These are phyloP conservation scores for Staphylotrichum longicolle DNA, from an alignment of 495 filamentous ascomycete genomes.

Conservation along the genomic window DNA sequence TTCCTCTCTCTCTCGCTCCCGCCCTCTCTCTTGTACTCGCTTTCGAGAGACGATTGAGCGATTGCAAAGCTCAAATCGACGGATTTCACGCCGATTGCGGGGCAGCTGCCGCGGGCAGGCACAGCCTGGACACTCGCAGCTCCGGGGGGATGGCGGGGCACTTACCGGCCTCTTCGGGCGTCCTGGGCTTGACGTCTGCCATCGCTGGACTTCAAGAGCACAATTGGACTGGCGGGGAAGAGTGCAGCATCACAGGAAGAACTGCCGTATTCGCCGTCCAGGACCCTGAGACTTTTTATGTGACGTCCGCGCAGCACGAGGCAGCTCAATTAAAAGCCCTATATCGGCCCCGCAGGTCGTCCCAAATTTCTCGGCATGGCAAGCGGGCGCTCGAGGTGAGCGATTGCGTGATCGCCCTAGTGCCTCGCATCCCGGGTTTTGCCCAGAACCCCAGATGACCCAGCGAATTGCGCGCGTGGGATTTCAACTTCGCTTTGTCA, in stretches of 20 bases:
- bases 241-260: constrained; percentile 12
- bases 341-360: constrained; percentile 32
- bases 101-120: neutral
- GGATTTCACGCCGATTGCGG: constrained; percentile 5
- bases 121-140: too few relatives aligned
- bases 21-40: too few relatives aligned
- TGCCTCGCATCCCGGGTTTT: constrained; percentile 27
- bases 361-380: constrained; percentile 27
- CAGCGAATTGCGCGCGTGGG: constrained; percentile 32
- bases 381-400: constrained; percentile 23
- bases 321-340: constrained; percentile 19
- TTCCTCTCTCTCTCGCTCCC: too few relatives aligned
- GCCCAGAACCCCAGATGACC: constrained; percentile 25
- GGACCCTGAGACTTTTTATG: constrained; percentile 20
- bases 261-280: constrained; percentile 15
- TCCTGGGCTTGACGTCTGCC: constrained; percentile 39
- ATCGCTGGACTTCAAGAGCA: constrained; percentile 29
- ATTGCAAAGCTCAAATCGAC: neutral
- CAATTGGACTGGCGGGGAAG: constrained; percentile 2
- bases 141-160: constrained; percentile 17
- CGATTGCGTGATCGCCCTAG: constrained; percentile 41
- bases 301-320: constrained; percentile 11
- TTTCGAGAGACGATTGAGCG: neutral
- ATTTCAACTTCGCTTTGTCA: constrained; percentile 38
- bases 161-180: constrained; percentile 51